A percentile compares a stretch with the other conserved stretches of the same genome.
These are phyloP conservation scores for Drosera capensis DNA, from an alignment of 148 eudicot genomes.

Conservation along the genomic window DNA sequence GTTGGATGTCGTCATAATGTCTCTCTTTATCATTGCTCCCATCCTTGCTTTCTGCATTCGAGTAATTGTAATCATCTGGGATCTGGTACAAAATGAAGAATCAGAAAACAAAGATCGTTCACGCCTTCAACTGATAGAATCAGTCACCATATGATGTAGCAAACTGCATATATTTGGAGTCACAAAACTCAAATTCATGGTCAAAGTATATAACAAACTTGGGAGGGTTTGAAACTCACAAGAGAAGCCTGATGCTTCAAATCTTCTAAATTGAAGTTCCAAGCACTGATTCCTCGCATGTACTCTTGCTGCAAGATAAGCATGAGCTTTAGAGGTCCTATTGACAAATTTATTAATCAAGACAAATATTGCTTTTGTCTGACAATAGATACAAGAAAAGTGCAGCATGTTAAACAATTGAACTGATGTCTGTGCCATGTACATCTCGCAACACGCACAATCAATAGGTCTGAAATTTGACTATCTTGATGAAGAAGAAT, in stretches of 20 bases:
- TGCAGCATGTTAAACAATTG: too few species aligned
- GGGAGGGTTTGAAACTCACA: slow-evolving; percentile 28
- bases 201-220: too few species aligned
- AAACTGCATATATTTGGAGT: neutral
- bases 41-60: slow-evolving; percentile 25
- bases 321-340: neutral
- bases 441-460: too few species aligned
- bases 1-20: slow-evolving; percentile 18
- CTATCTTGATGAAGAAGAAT: too few species aligned
- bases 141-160: neutral
- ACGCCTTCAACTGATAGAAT: neutral
- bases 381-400: too few species aligned
- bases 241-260: slow-evolving; percentile 89
- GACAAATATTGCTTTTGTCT: too few species aligned
- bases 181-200: neutral
- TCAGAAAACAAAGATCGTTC: neutral
- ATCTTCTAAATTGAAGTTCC: slow-evolving; percentile 97
- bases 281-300: slow-evolving; percentile 93
- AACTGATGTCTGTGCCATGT: too few species aligned
- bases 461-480: too few species aligned
- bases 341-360: too few species aligned
- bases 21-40: slow-evolving; percentile 20
- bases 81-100: slow-evolving; percentile 44
- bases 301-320: slow-evolving; percentile 78
- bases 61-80: slow-evolving; percentile 43